These are phyloP conservation scores for Corchorus capsularis DNA, from an alignment of 345 rosid genomes.

Conservation along the genomic window DNA sequence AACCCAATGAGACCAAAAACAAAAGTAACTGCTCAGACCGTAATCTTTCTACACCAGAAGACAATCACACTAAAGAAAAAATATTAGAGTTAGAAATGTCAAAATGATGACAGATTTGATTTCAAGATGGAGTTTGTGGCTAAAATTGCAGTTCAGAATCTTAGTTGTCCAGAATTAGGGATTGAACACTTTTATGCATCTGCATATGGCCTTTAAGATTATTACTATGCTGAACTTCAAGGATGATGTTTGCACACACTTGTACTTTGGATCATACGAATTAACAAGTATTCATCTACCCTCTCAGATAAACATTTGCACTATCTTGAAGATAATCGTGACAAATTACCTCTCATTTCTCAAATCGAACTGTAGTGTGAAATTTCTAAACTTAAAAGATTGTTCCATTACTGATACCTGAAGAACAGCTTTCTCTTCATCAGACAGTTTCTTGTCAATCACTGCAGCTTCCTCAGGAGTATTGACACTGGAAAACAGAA, in stretches of 20 bases:
- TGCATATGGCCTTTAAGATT: not conserved
- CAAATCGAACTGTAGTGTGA: not conserved
- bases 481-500: constrained; percentile 46
- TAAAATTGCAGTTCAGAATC: not conserved
- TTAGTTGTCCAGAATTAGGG: not conserved
- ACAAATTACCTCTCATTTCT: not conserved
- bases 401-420: constrained; percentile 47
- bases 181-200: not conserved
- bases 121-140: not conserved
- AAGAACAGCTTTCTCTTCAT: constrained; percentile 68
- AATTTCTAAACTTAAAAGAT: constrained; percentile 7
- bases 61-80: not conserved
- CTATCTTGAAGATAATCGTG: constrained; percentile 6
- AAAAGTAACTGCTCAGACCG: constrained; percentile 8
- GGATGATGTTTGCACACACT: not conserved
- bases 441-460: constrained; percentile 62
- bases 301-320: not conserved
- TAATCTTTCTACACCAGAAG: not conserved
- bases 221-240: not conserved
- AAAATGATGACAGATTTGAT: not conserved
- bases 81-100: not conserved
- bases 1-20: not conserved
- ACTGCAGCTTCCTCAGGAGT: constrained; percentile 51
- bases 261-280: not conserved
- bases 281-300: not conserved